These are phyloP conservation scores for Colletotrichum sp. DNA, from an alignment of 2,329 filamentous ascomycete species.

Conservation along the genomic window DNA sequence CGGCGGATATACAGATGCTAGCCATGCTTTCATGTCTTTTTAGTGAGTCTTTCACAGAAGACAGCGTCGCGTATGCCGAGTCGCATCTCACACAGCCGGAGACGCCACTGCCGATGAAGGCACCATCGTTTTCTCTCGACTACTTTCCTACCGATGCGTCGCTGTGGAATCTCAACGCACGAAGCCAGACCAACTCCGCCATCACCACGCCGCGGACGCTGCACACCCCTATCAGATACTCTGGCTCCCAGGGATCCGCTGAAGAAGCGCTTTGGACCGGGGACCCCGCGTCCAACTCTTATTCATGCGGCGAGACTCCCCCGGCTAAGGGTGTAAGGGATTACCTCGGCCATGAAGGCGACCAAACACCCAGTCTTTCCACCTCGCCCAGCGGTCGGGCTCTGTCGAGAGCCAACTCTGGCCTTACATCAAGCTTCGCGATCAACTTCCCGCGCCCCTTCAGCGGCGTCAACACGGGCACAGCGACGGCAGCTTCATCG, in stretches of 20 bases:
- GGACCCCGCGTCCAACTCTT: conserved; percentile 61
- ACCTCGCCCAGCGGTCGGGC: conserved; percentile 63
- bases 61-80: conserved; percentile 62
- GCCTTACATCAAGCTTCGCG: conserved; percentile 59
- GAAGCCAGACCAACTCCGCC: conserved; percentile 58
- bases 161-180: conserved; percentile 56
- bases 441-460: conserved; percentile 58
- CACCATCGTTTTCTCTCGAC: conserved; percentile 69
- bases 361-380: conserved; percentile 58
- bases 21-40: conserved; percentile 76
- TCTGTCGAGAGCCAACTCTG: conserved; percentile 59
- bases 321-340: conserved; percentile 53
- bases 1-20: conserved; percentile 72
- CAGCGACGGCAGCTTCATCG: conserved; percentile 41
- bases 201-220: conserved; percentile 62
- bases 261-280: conserved; percentile 58
- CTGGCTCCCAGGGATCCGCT: conserved; percentile 58
- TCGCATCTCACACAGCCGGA: conserved; percentile 62
- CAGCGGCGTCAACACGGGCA: conserved; percentile 30
- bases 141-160: conserved; percentile 67
- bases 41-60: conserved; percentile 61
- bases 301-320: conserved; percentile 67
- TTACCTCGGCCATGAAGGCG: conserved; percentile 44
- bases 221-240: conserved; percentile 59
- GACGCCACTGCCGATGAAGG: conserved; percentile 68